Evolutionary conservation across 257 asterid genomes (phyloP), one percentile per base, ranked within the genome.

Genomic region (Solanum bulbocastanum): DNA sequence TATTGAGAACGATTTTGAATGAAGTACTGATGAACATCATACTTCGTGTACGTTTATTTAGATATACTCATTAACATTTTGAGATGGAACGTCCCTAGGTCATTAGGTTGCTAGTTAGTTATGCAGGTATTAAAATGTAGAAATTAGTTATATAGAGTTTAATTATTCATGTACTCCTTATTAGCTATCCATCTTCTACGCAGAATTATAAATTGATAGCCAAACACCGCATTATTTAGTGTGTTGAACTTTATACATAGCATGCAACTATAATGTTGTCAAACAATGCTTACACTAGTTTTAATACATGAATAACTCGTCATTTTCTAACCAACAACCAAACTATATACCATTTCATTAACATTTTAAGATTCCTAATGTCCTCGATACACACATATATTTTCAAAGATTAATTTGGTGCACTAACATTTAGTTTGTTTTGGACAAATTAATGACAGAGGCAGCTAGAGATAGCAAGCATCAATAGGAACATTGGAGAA

Each of bases 401-500:
- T 44, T 82, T 25, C 60, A 82, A 20, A 82, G 52, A 9, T 39
- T 2, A 76, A 40, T 23, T 46, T 46, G 20, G 52, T 46, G 56
- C 52, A 44, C 49, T 42, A 42, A 42, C 49, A 46, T 46, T 4
- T 46, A 46, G 18, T 44, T 44, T 56, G n/a, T 58, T 58, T 58
- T 58, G 66, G 25, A 58, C 2, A 56, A 56, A 56, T 56, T 36
- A 5, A 75, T 32, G 68, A 36, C 93, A 92, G 98, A 87, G 95
- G 22, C 95, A 93, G 87, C 89, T 92, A 89, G 94, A 93, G 86
- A 88, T 93, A 88, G 94, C 93, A 65, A 92, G 93, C 3, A 90
- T 94, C 93, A 92, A 93, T 49, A 91, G 93, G 6, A 91, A 92
- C 60, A 90, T 93, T 89, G 88, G 94, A 90, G 96, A 92, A 86